Percentiles rank a stretch among this genome's conserved stretches.
Conservation (phyloP, 2,329 filamentous ascomycete species). For the Helminthosporium solani region DNA sequence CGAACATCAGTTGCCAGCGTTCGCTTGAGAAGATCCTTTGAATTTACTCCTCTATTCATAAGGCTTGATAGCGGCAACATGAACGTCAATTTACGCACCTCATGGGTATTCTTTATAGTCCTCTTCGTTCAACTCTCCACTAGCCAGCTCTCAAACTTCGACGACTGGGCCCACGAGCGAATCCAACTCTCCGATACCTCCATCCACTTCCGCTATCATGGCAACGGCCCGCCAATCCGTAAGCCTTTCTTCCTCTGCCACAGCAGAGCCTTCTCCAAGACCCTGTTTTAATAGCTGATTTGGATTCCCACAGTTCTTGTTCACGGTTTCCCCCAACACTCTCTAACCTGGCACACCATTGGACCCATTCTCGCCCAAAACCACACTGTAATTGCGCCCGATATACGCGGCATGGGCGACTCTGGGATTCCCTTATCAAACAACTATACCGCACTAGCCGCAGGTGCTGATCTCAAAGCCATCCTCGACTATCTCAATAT, state of each 20-base stretch:
- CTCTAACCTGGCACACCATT: constrained; percentile 34
- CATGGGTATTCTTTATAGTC: too few species aligned
- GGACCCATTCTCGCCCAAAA: constrained; percentile 2
- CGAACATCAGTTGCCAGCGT: too few species aligned
- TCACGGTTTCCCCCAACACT: constrained; percentile 47
- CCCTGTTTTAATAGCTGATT: too few species aligned
- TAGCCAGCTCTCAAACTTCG: constrained; percentile 4
- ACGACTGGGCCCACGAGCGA: constrained; percentile 19
- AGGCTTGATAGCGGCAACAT: too few species aligned
- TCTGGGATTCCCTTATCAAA: constrained; percentile 43
- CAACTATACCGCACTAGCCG: constrained; percentile 46
- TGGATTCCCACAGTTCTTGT: constrained; percentile 30
- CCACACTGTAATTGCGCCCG: constrained; percentile 17
- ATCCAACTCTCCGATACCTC: constrained; percentile 38
- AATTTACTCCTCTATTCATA: too few species aligned
- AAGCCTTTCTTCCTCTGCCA: too few species aligned
- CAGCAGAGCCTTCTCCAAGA: too few species aligned
- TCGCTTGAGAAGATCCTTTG: too few species aligned
- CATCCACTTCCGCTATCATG: constrained; percentile 48
- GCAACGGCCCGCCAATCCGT: constrained; percentile 42
- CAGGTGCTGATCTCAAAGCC: constrained; percentile 21
- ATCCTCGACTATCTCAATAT: constrained; percentile 31
- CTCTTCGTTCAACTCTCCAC: neutral
- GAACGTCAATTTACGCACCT: too few species aligned
- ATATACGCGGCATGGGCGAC: constrained; percentile 15